Conservation (phyloP, 768 basidiomycete species). For the Amanita polypyramis region DNA sequence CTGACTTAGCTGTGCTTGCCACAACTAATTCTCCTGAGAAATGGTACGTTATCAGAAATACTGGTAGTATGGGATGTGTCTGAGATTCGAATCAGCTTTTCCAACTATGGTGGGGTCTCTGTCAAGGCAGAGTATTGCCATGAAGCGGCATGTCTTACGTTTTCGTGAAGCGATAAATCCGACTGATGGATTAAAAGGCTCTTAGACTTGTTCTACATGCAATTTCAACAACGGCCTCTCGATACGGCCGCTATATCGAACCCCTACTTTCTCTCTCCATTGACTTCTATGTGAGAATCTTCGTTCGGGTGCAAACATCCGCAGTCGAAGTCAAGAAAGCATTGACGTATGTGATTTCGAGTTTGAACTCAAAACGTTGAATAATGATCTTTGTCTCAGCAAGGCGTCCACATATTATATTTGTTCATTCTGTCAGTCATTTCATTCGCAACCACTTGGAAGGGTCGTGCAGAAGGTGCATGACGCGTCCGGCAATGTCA, state of each 20-base stretch:
- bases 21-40: constrained; percentile 95
- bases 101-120: constrained; percentile 90
- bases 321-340: constrained; percentile 80
- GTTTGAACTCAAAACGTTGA: not conserved
- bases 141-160: constrained; percentile 58
- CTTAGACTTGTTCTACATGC: constrained; percentile 85
- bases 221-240: constrained; percentile 75
- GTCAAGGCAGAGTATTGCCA: constrained; percentile 93
- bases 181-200: constrained; percentile 38
- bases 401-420: constrained; percentile 81
- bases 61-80: not conserved
- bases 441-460: constrained; percentile 81
- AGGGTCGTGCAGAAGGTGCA: constrained; percentile 52
- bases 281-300: constrained; percentile 94
- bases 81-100: constrained; percentile 43
- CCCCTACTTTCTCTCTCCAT: constrained; percentile 88
- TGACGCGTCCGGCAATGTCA: constrained; percentile 44
- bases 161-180: constrained; percentile 3
- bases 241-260: constrained; percentile 88
- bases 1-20: constrained; percentile 88
- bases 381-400: constrained; percentile 29
- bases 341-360: constrained; percentile 44
- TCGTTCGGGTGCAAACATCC: constrained; percentile 65
- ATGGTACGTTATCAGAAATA: constrained; percentile 44
- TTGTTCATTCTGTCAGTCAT: constrained; percentile 76